Conservation (phyloP, 225 moss, liverwort and hornwort genomes). For the Pseudoscleropodium purum region DNA sequence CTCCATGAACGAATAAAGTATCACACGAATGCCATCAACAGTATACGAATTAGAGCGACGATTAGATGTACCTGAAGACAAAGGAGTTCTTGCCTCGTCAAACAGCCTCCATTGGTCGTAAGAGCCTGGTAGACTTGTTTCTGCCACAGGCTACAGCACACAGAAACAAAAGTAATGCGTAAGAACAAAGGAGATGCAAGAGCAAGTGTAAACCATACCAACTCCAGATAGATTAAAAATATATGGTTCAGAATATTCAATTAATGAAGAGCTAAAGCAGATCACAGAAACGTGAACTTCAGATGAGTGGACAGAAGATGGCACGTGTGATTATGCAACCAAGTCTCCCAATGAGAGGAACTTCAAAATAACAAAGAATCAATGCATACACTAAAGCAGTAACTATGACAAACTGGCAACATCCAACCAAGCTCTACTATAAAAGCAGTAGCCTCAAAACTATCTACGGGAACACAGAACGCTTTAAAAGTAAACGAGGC, state of each 20-base stretch:
- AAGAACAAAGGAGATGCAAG: background rate
- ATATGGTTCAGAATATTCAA: background rate
- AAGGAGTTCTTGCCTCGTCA: slow-evolving; percentile 70
- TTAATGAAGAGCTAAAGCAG: background rate
- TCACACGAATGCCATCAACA: background rate
- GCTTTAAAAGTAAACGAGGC: background rate
- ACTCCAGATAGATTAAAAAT: background rate
- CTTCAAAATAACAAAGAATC: background rate
- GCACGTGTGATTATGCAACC: background rate
- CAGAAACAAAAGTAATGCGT: background rate
- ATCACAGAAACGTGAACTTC: background rate
- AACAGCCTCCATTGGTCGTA: slow-evolving; percentile 25
- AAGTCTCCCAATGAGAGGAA: background rate
- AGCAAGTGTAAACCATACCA: background rate
- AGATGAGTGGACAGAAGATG: background rate
- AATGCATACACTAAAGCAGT: background rate
- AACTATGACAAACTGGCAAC: background rate
- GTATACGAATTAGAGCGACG: background rate
- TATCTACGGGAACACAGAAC: background rate
- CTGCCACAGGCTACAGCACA: slow-evolving; percentile 62
- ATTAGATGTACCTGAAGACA: slow-evolving; percentile 54
- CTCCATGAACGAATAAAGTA: background rate
- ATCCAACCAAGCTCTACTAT: background rate
- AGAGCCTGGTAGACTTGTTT: slow-evolving; percentile 58
- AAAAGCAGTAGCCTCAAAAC: background rate